phyloP scores from a whole-genome alignment of 768 basidiomycete species.

The Termitomyces sp. region DNA sequence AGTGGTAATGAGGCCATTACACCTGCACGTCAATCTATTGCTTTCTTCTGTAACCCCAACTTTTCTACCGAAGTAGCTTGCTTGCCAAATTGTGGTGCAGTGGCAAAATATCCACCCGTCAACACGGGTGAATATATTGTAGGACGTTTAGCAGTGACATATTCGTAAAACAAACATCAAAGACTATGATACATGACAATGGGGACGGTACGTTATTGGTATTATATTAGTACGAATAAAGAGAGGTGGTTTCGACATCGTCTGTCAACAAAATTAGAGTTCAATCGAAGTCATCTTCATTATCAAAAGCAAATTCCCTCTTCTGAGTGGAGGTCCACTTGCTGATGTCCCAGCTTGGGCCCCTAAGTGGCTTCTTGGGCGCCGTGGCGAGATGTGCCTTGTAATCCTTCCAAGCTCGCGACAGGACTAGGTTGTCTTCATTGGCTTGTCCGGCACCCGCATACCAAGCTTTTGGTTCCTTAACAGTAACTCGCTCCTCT shows the following conservation, averaged over 20 bases:
- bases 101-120: conserved; percentile 64
- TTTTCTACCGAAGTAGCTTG: conserved; percentile 64
- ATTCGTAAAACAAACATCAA: conserved; percentile 30
- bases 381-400: conserved; percentile 20
- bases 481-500: conserved; percentile 12
- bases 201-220: neutral
- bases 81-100: conserved; percentile 59
- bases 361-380: conserved; percentile 24
- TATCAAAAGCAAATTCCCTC: conserved; percentile 24
- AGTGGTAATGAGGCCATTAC: conserved; percentile 51
- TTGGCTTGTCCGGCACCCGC: conserved; percentile 19
- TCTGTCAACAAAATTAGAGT: neutral
- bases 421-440: conserved; percentile 20
- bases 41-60: conserved; percentile 87
- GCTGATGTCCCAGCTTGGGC: conserved; percentile 32
- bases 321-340: conserved; percentile 30
- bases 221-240: neutral
- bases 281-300: neutral
- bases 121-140: conserved; percentile 78
- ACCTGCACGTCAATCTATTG: conserved; percentile 72
- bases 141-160: conserved; percentile 59
- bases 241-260: no score
- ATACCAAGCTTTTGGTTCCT: conserved; percentile 25
- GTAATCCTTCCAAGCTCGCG: conserved; percentile 36
- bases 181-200: neutral